These are phyloP conservation scores for Wallacemonas sp. DNA, from an alignment of 208 protist species.

Conservation along the genomic window DNA sequence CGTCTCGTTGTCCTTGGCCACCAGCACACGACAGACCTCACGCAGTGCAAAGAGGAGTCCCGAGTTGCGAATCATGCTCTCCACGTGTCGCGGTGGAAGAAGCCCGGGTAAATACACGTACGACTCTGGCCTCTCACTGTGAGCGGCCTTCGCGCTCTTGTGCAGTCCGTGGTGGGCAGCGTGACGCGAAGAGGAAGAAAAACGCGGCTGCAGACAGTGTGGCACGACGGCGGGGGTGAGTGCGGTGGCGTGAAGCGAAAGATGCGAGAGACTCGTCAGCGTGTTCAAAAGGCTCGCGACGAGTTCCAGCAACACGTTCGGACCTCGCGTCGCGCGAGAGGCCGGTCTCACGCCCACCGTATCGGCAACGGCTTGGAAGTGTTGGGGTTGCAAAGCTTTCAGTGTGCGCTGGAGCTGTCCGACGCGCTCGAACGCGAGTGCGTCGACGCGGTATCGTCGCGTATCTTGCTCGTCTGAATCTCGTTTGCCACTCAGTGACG, in stretches of 20 bases:
- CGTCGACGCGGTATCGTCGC: conserved; percentile 20
- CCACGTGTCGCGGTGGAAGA: neutral
- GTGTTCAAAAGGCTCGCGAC: neutral
- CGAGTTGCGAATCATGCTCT: conserved; percentile 4
- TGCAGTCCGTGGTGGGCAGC: too few species aligned
- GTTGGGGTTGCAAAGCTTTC: conserved; percentile 23
- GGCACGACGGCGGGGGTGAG: neutral
- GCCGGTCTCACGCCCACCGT: neutral
- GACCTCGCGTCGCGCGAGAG: neutral
- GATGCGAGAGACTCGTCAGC: neutral
- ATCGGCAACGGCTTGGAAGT: conserved; percentile 22
- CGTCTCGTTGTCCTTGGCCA: neutral
- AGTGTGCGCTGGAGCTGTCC: conserved; percentile 36
- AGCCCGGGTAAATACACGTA: conserved; percentile 11
- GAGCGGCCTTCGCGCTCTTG: neutral
- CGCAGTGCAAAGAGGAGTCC: neutral
- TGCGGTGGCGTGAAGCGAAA: conserved; percentile 11
- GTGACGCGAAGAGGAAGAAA: too few species aligned
- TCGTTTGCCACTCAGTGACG: neutral
- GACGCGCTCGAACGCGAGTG: conserved; percentile 28
- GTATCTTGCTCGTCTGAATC: neutral
- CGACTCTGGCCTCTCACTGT: neutral
- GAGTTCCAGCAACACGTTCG: neutral
- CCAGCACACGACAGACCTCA: neutral
- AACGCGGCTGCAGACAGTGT: neutral